Evolutionary conservation across 2,329 filamentous ascomycete species (phyloP), one percentile per base, ranked within the genome.

Genomic region (Zarea fungicola): DNA sequence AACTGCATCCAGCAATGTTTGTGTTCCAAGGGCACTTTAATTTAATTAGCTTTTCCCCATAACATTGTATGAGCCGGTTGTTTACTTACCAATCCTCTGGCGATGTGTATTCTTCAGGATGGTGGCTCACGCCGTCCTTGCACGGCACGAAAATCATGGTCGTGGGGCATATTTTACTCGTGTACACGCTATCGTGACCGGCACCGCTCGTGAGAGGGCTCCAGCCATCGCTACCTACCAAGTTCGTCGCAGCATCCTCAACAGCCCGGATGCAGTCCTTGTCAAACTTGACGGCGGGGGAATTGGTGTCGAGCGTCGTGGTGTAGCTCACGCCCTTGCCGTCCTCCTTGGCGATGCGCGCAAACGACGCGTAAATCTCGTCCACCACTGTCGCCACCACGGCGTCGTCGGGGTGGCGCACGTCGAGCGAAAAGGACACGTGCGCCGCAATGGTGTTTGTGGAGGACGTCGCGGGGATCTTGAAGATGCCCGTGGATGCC

Each of bases 361-460:
- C 54, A 51, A 61, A 66, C 4, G 52, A 53, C 14, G 54, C 51
- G 5, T 58, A 39, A 31, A 59, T 58, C 3, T 56, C 48, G 8
- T 50, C 32, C 26, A 63, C 54, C 19, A 65, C 84, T 13, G 66
- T 62, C 3, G 74, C 67, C 1, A 87, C 74, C 1, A 73, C 71
- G 13, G 67, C 65, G 56, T 84, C 76, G 34, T 76, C 67, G 1
- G 75, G 74, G 0, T 79, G 73, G 23, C 84, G 77, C 42, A 87
- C 78, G 57, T 88, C 84, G 6, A 87, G 73, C 11, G 75, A 82
- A 64, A 87, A 87, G 26, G 70, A 74, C 7, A 86, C 83, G n/a
- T 70, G 64, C 1, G 82, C 81, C 0, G 84, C 81, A 1, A 88
- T 78, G 0, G 85, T 88, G 61, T 89, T 88, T 11, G 83, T 83